phyloP scores from a whole-genome alignment of 1,284 basidiomycete genomes.

The Pascua sp. region DNA sequence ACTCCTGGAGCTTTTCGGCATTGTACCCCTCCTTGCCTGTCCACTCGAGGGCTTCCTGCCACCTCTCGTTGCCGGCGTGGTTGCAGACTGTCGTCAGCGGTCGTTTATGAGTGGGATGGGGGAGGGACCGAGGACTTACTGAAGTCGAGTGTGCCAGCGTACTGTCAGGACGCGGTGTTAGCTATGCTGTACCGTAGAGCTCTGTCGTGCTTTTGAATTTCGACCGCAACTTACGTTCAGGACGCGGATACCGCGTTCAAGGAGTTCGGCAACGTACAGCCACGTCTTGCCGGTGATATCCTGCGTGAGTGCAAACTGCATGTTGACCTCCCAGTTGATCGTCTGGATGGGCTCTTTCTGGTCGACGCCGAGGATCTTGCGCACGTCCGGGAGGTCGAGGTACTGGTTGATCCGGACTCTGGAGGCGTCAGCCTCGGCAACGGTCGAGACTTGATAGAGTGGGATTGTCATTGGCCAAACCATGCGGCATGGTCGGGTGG shows the following conservation, averaged over 20 bases:
- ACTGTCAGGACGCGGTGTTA: constrained; percentile 13
- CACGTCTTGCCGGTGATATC: constrained; percentile 46
- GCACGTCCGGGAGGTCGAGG: constrained; percentile 59
- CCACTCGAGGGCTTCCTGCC: constrained; percentile 64
- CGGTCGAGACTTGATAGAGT: constrained; percentile 14
- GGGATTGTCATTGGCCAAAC: too few relatives aligned
- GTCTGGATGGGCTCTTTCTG: constrained; percentile 55
- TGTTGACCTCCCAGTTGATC: constrained; percentile 53
- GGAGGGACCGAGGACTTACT: too few relatives aligned
- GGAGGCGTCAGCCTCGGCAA: constrained; percentile 12
- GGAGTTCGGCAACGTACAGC: constrained; percentile 63
- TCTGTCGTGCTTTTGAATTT: neutral
- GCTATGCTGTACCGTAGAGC: too few relatives aligned
- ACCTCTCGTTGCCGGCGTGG: constrained; percentile 63
- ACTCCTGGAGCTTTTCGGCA: constrained; percentile 48
- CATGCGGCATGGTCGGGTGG: neutral
- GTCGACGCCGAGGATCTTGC: constrained; percentile 61
- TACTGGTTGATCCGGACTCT: constrained; percentile 48
- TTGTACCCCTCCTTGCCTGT: constrained; percentile 57
- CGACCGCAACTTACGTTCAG: constrained; percentile 53
- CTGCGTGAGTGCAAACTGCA: constrained; percentile 29
- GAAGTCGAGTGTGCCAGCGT: constrained; percentile 58
- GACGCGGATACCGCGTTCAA: constrained; percentile 68
- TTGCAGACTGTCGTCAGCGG: constrained; percentile 56
- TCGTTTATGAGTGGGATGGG: too few relatives aligned